phyloP scores from a whole-genome alignment of 2,329 filamentous ascomycete species.

The Phoma herbarum region DNA sequence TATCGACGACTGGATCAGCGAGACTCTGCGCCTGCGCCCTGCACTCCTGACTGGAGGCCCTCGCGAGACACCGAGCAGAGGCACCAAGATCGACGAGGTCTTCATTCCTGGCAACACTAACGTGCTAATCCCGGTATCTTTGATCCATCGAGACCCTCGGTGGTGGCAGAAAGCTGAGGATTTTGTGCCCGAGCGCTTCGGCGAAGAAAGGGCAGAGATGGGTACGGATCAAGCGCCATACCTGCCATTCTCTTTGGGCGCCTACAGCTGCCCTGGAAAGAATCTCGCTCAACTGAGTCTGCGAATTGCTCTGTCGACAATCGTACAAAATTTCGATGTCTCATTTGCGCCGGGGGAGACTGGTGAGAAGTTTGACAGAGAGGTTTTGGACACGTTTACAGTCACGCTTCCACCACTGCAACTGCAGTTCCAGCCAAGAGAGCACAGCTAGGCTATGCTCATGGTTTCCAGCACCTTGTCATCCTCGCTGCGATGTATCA shows the following conservation, averaged over 20 bases:
- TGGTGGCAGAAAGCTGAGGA: not conserved
- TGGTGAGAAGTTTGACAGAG: constrained; percentile 34
- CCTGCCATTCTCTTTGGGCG: constrained; percentile 25
- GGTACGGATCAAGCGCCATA: constrained; percentile 9
- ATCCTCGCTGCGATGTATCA: too few relatives aligned
- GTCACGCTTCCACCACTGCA: constrained; percentile 38
- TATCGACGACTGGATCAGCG: not conserved
- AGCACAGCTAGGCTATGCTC: not conserved
- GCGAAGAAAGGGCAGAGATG: not conserved
- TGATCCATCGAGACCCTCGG: not conserved
- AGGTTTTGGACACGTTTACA: constrained; percentile 24
- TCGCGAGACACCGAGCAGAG: not conserved
- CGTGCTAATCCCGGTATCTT: not conserved
- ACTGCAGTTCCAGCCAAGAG: constrained; percentile 26
- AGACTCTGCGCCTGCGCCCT: not conserved
- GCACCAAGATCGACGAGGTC: not conserved
- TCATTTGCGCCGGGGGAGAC: constrained; percentile 33
- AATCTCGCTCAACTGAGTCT: constrained; percentile 31
- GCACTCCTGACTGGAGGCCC: not conserved
- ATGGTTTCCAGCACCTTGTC: not conserved
- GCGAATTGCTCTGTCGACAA: constrained; percentile 26
- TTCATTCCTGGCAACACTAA: not conserved
- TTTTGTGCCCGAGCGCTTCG: not conserved
- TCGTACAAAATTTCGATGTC: constrained; percentile 33
- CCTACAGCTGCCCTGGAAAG: constrained; percentile 32